Conservation (phyloP, 2,329 filamentous ascomycete genomes). For the Ceratocystis alfenasii region DNA sequence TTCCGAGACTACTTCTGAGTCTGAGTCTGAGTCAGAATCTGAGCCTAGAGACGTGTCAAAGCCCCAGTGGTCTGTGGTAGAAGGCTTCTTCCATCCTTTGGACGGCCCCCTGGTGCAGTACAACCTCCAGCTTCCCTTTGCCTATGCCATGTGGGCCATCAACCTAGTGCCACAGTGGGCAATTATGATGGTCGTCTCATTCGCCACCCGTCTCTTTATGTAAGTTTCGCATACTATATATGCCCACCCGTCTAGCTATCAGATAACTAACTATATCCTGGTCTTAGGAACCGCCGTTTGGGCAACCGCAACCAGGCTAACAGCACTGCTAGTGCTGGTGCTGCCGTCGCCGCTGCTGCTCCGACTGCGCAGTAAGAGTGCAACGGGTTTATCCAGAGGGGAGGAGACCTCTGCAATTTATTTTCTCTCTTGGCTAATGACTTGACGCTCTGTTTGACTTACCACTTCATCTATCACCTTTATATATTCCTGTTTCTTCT, state of each 20-base stretch:
- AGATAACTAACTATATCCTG: background rate
- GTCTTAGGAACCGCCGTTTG: constrained; percentile 17
- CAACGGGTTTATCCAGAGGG: background rate
- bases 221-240: constrained; percentile 36
- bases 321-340: constrained; percentile 24
- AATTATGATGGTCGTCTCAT: constrained; percentile 64
- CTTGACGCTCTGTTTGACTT: constrained; percentile 2
- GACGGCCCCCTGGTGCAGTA: constrained; percentile 54
- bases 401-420: background rate
- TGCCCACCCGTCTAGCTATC: background rate
- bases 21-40: constrained; percentile 22
- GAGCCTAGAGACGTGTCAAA: background rate
- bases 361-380: background rate
- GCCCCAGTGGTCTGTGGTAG: constrained; percentile 34
- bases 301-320: constrained; percentile 4
- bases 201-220: constrained; percentile 65
- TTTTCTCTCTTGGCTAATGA: constrained; percentile 4
- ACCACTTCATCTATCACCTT: constrained; percentile 16
- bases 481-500: constrained; percentile 18
- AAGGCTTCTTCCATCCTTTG: constrained; percentile 66
- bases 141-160: constrained; percentile 56
- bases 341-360: constrained; percentile 5
- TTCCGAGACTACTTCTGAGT: background rate
- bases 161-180: constrained; percentile 59
- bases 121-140: constrained; percentile 50